A percentile compares a stretch with the other conserved stretches of the same genome.
phyloP scores from a whole-genome alignment of 2,329 filamentous ascomycete genomes.

The Sodiomyces alkalinus region DNA sequence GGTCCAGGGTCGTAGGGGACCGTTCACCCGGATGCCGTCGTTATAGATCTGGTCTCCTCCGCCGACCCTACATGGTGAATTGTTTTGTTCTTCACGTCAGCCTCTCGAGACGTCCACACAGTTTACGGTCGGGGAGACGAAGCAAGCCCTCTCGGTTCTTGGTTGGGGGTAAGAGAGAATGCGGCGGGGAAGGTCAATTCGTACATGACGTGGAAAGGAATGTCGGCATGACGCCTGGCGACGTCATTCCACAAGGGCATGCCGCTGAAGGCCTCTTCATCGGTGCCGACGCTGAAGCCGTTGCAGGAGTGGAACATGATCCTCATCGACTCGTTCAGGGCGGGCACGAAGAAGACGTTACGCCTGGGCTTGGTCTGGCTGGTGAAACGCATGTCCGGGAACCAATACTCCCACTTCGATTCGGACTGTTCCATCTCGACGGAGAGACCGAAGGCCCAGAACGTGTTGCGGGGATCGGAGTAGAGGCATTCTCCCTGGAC shows the following conservation, averaged over 20 bases:
- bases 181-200: too few relatives aligned
- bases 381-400: conserved; percentile 50
- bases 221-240: conserved; percentile 59
- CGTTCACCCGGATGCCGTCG: conserved; percentile 74
- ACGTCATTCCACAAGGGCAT: conserved; percentile 95
- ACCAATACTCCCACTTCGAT: conserved; percentile 62
- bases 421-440: conserved; percentile 60
- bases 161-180: too few relatives aligned
- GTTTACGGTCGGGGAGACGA: conserved; percentile 2
- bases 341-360: conserved; percentile 77
- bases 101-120: conserved; percentile 4
- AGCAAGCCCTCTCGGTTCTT: too few relatives aligned
- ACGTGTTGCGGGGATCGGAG: conserved; percentile 58
- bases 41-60: conserved; percentile 97
- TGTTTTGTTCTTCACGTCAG: conserved; percentile 30
- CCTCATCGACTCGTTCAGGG: conserved; percentile 75
- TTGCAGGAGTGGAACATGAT: conserved; percentile 99
- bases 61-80: conserved; percentile 39
- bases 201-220: conserved; percentile 80
- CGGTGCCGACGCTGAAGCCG: conserved; percentile 79
- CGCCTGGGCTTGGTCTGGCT: conserved; percentile 37
- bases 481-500: conserved; percentile 45
- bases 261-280: conserved; percentile 75
- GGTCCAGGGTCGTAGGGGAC: conserved; percentile 72
- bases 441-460: conserved; percentile 80